A percentile compares a stretch with the other conserved stretches of the same genome.
Evolutionary conservation across 441 rosid species (phyloP).

Genomic region (Erodium trifolium): DNA sequence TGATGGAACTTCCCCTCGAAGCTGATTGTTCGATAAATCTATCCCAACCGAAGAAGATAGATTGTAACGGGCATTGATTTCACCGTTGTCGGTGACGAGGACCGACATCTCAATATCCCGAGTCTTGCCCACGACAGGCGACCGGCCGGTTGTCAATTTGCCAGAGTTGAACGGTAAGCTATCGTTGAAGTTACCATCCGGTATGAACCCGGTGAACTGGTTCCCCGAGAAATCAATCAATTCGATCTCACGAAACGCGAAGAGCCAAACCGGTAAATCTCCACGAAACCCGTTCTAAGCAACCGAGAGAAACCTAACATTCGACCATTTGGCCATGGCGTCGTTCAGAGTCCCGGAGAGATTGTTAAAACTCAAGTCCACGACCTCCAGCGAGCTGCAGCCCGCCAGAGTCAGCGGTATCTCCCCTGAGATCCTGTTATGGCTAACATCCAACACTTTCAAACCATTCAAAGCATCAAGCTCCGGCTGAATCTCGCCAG

Average conservation of each 20-base stretch:
- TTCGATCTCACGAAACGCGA: conserved; percentile 57
- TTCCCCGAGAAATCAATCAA: conserved; percentile 71
- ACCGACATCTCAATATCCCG: conserved; percentile 38
- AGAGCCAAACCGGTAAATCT: conserved; percentile 63
- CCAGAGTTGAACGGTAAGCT: conserved; percentile 41
- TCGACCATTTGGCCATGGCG: conserved; percentile 78
- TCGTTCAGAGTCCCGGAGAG: conserved; percentile 69
- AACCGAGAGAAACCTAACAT: conserved; percentile 63
- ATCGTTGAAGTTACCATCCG: conserved; percentile 62
- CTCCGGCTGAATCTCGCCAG: conserved; percentile 80
- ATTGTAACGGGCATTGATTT: conserved; percentile 38
- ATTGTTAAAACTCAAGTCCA: conserved; percentile 75
- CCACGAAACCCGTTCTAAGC: conserved; percentile 71
- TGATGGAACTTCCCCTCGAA: conserved; percentile 58
- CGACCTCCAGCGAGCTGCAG: conserved; percentile 71
- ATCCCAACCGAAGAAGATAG: conserved; percentile 50
- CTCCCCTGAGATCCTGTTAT: conserved; percentile 72
- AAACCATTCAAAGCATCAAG: conserved; percentile 80
- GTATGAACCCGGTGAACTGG: conserved; percentile 66
- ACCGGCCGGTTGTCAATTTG: conserved; percentile 18
- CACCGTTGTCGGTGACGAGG: conserved; percentile 39
- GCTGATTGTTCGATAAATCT: conserved; percentile 63
- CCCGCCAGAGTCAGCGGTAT: conserved; percentile 81
- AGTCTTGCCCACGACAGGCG: conserved; percentile 22
- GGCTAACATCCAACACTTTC: conserved; percentile 71